Evolutionary conservation across 2,329 filamentous ascomycete genomes (phyloP), one percentile per base, ranked within the genome.

Genomic region (Cercospora brassicicola): DNA sequence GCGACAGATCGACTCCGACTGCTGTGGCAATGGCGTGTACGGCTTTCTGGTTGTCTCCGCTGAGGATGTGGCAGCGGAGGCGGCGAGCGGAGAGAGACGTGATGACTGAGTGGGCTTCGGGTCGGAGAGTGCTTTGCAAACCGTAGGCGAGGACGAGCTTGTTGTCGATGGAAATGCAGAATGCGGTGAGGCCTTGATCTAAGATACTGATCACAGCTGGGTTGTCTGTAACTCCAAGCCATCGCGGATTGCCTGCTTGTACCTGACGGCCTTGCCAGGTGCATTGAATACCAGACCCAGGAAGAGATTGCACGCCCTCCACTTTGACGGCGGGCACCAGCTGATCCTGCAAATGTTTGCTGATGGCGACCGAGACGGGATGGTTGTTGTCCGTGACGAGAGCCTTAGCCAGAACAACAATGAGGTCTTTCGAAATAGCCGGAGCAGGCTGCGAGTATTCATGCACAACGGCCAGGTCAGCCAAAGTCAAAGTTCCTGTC

Each of bases 401-500:
- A 48, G 42, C n/a, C 42, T 48, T 48, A 2, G 42, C 18, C 42
- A 48, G 11, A 3, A 4, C 18, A 11, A 20, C 7, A 4, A 20
- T 7, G 15, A 20, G 42, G n/a, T 48, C 42, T 45, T 45, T 18
- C 15, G 42, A 18, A 9, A 45, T 9, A n/a, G 1, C n/a, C 18
- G n/a, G 9, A 18, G 9, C 7, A 18, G 42, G 42, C 42, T 45
- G n/a, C 15, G 36, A 4, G n/a, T 45, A 65, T 68, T 78, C 73
- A 6, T 71, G 69, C 0, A 79, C 73, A 7, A 84, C 82, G 0
- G 74, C 67, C 2, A 86, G 77, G 18, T 84, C 82, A 0, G 88
- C 89, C 28, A 82, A 76, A 0, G 91, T 94, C 8, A 94, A 77
- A 0, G 91, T 94, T 0, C 91, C 91, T 0, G 92, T 94, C 79